phyloP scores from a whole-genome alignment of 106 monocot genomes.

The Dioscorea zingiberensis region DNA sequence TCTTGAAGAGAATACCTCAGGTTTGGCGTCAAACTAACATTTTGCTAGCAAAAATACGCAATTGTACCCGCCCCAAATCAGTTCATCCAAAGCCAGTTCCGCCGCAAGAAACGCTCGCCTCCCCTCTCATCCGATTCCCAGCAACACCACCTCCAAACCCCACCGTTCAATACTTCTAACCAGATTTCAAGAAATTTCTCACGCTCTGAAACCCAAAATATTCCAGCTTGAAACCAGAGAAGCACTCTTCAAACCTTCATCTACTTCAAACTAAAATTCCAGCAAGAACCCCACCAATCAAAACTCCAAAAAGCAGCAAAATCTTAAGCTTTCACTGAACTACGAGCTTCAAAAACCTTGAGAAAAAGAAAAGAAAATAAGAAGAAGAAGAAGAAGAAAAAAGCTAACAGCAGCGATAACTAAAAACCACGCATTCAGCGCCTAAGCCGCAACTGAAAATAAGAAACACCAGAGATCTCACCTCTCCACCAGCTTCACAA shows the following conservation, averaged over 20 bases:
- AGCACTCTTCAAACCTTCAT: neutral
- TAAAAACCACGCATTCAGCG: no score
- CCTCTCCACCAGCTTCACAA: neutral
- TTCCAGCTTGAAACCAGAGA: neutral
- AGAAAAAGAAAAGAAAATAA: no score
- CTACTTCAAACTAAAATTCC: neutral
- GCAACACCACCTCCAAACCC: neutral
- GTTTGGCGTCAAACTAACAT: neutral
- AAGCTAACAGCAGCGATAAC: no score
- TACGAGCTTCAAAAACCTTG: neutral
- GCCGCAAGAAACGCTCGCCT: slow-evolving; percentile 15
- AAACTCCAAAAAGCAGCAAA: neutral
- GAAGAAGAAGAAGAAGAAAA: no score
- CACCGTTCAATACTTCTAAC: no score
- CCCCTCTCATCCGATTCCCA: neutral
- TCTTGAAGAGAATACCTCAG: neutral
- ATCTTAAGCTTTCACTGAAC: neutral
- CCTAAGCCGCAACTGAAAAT: neutral
- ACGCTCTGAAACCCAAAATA: neutral
- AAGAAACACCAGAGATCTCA: neutral
- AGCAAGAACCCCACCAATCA: neutral
- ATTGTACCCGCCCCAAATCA: neutral
- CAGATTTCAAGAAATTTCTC: neutral
- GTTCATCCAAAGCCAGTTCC: slow-evolving; percentile 31
- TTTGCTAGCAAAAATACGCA: neutral